phyloP scores from a whole-genome alignment of 2,329 filamentous ascomycete genomes.

The Ophiostoma tasmaniense region DNA sequence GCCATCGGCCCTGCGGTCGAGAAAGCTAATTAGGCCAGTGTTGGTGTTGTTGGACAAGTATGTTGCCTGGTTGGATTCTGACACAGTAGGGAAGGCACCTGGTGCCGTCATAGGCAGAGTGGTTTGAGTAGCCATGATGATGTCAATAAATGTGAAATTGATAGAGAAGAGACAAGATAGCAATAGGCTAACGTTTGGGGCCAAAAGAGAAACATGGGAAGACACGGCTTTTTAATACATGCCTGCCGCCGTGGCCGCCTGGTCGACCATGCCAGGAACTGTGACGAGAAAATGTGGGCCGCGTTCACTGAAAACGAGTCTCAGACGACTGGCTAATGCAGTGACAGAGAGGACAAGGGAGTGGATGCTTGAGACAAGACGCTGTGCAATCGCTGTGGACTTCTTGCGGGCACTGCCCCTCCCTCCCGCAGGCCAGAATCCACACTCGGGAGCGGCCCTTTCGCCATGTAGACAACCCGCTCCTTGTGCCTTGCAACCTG shows the following conservation, averaged over 20 bases:
- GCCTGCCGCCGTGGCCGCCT: background rate
- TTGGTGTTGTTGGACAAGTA: background rate
- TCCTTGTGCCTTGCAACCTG: background rate
- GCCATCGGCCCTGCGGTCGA: slow-evolving; percentile 8
- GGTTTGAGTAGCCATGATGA: background rate
- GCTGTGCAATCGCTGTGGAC: background rate
- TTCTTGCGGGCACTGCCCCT: background rate
- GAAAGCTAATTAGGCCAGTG: slow-evolving; percentile 13
- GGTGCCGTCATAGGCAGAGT: background rate
- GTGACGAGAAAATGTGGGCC: background rate
- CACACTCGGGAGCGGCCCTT: background rate
- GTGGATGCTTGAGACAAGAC: background rate
- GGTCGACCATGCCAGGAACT: background rate
- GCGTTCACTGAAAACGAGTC: background rate
- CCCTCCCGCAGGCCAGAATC: background rate
- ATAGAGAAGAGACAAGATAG: background rate
- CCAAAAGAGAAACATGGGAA: background rate
- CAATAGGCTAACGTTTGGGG: background rate
- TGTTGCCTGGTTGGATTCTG: background rate
- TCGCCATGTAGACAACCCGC: background rate
- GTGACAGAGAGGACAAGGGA: background rate
- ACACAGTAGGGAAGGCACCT: background rate
- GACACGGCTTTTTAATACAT: background rate
- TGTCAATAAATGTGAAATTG: background rate
- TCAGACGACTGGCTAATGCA: background rate